Evolutionary conservation across 1,139 yeast genomes (phyloP).

Genomic region (Pichia sp.): DNA sequence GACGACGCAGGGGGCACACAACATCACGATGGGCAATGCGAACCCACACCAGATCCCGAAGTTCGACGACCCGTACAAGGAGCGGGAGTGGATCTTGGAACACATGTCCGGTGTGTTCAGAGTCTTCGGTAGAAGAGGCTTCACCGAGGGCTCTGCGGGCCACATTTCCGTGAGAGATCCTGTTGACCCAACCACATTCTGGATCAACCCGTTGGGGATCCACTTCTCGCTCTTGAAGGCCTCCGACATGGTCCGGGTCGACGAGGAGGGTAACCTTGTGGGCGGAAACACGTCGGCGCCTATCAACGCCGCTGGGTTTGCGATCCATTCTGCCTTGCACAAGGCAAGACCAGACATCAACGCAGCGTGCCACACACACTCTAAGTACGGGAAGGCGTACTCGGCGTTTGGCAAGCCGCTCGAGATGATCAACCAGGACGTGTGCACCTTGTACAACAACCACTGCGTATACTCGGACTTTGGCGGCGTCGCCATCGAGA

Average conservation of each 20-base stretch:
- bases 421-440: conserved; percentile 81
- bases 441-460: conserved; percentile 58
- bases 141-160: conserved; percentile 75
- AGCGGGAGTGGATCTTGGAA: conserved; percentile 61
- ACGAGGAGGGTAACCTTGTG: conserved; percentile 58
- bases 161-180: conserved; percentile 81
- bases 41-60: conserved; percentile 50
- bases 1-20: conserved; percentile 42
- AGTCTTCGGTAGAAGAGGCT: conserved; percentile 69
- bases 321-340: conserved; percentile 74
- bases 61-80: conserved; percentile 46
- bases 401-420: conserved; percentile 66
- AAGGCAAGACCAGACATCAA: conserved; percentile 72
- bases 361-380: conserved; percentile 82
- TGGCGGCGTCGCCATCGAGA: conserved; percentile 78
- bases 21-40: conserved; percentile 45
- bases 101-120: conserved; percentile 85
- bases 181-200: conserved; percentile 61
- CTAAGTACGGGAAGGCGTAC: conserved; percentile 70
- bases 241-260: conserved; percentile 72
- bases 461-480: conserved; percentile 65
- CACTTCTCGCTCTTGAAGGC: conserved; percentile 70
- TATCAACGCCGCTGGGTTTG: conserved; percentile 76
- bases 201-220: conserved; percentile 75
- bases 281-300: conserved; percentile 42